Percentiles rank a stretch among this genome's conserved stretches.
Evolutionary conservation across 495 filamentous ascomycete species (phyloP).

Genomic region (Aspergillus avenaceus): DNA sequence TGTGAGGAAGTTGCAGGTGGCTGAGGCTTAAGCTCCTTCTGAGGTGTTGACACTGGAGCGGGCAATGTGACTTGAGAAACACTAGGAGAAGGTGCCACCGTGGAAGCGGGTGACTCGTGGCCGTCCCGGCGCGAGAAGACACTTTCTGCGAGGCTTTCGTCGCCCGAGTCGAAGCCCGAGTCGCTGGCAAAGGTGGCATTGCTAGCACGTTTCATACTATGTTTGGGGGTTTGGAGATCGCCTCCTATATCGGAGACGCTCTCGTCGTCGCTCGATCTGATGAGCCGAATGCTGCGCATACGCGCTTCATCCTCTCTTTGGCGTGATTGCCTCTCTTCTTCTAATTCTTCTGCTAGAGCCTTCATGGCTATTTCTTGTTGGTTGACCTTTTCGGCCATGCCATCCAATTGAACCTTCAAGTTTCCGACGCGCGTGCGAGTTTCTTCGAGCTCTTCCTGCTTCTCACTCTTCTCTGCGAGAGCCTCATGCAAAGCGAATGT

Average conservation of each 20-base stretch:
- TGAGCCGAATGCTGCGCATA: constrained; percentile 34
- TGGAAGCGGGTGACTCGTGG: constrained; percentile 45
- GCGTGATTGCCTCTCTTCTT: constrained; percentile 52
- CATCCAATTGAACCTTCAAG: constrained; percentile 71
- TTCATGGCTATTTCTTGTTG: constrained; percentile 64
- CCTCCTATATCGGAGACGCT: constrained; percentile 49
- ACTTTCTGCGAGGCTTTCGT: constrained; percentile 55
- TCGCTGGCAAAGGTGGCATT: constrained; percentile 48
- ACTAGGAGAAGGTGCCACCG: constrained; percentile 39
- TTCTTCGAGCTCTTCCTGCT: constrained; percentile 70
- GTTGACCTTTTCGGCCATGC: constrained; percentile 63
- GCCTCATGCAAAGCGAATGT: constrained; percentile 56
- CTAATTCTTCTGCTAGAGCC: constrained; percentile 59
- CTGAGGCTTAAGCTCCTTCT: constrained; percentile 21
- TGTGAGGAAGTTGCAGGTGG: too few species aligned
- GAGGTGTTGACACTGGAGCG: constrained; percentile 20
- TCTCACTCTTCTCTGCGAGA: constrained; percentile 58
- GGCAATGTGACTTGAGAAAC: constrained; percentile 35
- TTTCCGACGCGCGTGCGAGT: constrained; percentile 61
- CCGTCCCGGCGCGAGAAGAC: constrained; percentile 59
- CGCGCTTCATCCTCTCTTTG: constrained; percentile 50
- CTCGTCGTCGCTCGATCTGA: constrained; percentile 31
- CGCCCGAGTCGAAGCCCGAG: constrained; percentile 52
- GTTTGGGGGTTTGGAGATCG: constrained; percentile 45
- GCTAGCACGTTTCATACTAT: constrained; percentile 48